Evolutionary conservation across 1,284 basidiomycete species (phyloP), one percentile per base, ranked within the genome.

Genomic region (Fomitiporia mediterranea): DNA sequence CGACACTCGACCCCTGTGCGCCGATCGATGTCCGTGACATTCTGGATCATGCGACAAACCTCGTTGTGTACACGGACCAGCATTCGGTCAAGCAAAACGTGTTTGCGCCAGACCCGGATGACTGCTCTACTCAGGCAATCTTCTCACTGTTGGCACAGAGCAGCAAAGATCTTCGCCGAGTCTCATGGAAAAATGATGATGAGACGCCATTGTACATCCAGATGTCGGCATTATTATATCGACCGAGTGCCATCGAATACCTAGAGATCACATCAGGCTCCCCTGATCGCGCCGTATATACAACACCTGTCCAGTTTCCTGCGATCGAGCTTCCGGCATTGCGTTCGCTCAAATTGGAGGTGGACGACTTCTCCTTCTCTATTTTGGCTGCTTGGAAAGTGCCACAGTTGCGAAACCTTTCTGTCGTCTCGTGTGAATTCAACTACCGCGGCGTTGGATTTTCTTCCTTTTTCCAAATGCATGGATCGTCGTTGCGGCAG

Each of bases 131-230:
- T 2, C 71, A 80, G 62, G 71, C 78, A 56, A 74, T 88, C 55
- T 75, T 86, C 30, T 75, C 73, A 15, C 75, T 81, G 11, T 76
- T 86, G 46, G 76, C 80, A 13, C 78, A 76, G 42, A 80, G 80
- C 2, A 72, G 74, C 53, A 78, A 72, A 53, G 69, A 70, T 19
- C 69, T 89, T 32, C 75, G 79, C 13, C 72, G 80, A 32, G 70
- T 88, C 19, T 81, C 79, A 23, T 86, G 83, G 77, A 88, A 84
- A 39, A 84, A 80, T 63, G 87, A 88, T 62, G 83, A 82, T 60
- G 81, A 86, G 55, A 72, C 79, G 1, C 76, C 78, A 0, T 82
- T 85, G 59, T 80, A 81, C 51, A 70, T 77, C 17, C 76, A 79
- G 21, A 76, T 84, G 65, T 75, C 77, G 0, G 79, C 80, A 0